Base-by-base conservation (phyloP, 176 grass and related monocot species). In the Melocanna baccifera region DNA sequence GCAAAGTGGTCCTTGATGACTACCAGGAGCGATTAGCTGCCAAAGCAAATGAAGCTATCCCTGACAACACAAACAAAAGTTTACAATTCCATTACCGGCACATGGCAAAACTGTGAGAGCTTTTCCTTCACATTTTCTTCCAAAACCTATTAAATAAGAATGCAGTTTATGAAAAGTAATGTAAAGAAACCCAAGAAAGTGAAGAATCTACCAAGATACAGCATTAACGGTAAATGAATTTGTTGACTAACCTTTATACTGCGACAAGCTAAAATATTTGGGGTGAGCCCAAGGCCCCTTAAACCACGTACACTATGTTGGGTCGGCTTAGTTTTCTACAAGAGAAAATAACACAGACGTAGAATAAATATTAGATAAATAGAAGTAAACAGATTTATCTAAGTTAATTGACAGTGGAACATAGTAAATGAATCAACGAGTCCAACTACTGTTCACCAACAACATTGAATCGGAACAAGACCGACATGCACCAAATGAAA, bases 261-360 rank as follows among this genome's bases (percentile, higher is more conserved):
- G 66, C 93, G 93, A 48, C 93, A 94, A 67, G 90, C 93, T 77
- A 94, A 81, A 81, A 94, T 92, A 77, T 94, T 92, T 75, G 93
- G 93, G 26, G 83, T 90, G 50, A 94, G 88, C 18, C 93, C 93
- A 26, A 94, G 93, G 80, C 90, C 93, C 84, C 93, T 89, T 73
- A 94, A 87, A n/a, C 88, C 85, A 36, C 93, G 86, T 41, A 94
- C 93, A 69, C 93, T 92, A 78, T 94, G 93, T 86, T 94, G 93
- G 34, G 93, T 94, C 22, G 93, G 93, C 83, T 94, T 94, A 69
- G 93, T 94, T 92, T 94, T 94, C 93, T 94, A 36, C 22, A 78
- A 55, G 37, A 86, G 73, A 9, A 69, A 78, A 77, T 42, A 43
- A 57, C 67, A 56, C 66, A 67, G 23, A 75, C 23, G 0, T 58